Evolutionary conservation across 2,329 filamentous ascomycete species (phyloP).

Genomic region (Bipolaris oryzae): DNA sequence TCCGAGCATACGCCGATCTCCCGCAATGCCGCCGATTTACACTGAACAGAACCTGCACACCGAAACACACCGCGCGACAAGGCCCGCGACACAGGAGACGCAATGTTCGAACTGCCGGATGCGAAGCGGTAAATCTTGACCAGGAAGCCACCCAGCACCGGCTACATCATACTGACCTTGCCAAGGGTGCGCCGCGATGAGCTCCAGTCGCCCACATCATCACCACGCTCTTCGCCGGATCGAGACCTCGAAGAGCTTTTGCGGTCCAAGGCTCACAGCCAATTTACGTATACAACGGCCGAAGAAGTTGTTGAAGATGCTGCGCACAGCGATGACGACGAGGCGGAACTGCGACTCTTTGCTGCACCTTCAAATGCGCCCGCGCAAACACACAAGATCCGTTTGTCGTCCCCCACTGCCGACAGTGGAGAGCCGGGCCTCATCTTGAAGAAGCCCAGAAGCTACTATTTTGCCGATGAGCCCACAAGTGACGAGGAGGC

Average conservation of each 20-base stretch:
- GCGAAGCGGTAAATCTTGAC: slow-evolving; percentile 32
- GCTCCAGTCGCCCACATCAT: slow-evolving; percentile 42
- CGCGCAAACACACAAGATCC: slow-evolving; percentile 36
- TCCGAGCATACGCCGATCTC: slow-evolving; percentile 13
- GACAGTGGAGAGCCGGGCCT: slow-evolving; percentile 35
- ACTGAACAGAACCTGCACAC: slow-evolving; percentile 4
- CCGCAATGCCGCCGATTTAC: slow-evolving; percentile 12
- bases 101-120: slow-evolving; percentile 33
- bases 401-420: slow-evolving; percentile 39
- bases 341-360: slow-evolving; percentile 45
- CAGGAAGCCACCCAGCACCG: not conserved
- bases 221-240: slow-evolving; percentile 45
- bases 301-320: slow-evolving; percentile 8
- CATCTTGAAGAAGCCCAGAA: slow-evolving; percentile 36
- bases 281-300: slow-evolving; percentile 34
- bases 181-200: slow-evolving; percentile 44
- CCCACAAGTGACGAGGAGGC: slow-evolving; percentile 28
- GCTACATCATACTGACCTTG: slow-evolving; percentile 16
- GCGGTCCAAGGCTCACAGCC: slow-evolving; percentile 29
- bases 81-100: not conserved
- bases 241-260: slow-evolving; percentile 40
- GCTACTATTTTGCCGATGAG: slow-evolving; percentile 45
- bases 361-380: slow-evolving; percentile 31
- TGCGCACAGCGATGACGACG: slow-evolving; percentile 32
- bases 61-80: not conserved